These are phyloP conservation scores for Hygrophoropsis aurantiaca DNA, from an alignment of 768 basidiomycete species.

Conservation along the genomic window DNA sequence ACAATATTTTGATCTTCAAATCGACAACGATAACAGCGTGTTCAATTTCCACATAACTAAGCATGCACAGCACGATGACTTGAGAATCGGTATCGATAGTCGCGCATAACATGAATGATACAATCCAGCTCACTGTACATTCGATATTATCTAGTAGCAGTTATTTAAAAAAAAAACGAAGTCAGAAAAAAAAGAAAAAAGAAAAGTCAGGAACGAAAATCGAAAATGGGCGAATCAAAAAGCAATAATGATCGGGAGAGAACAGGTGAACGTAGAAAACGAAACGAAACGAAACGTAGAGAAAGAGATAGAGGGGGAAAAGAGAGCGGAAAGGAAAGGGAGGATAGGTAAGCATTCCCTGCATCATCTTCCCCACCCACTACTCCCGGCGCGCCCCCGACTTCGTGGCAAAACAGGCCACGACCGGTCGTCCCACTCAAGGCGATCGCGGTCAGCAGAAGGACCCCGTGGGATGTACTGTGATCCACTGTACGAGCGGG, in stretches of 20 bases:
- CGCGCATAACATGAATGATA: slow-evolving; percentile 1
- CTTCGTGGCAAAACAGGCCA: slow-evolving; percentile 26
- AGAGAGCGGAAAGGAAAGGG: slow-evolving; percentile 2
- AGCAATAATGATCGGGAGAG: slow-evolving; percentile 33
- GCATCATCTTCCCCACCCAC: slow-evolving; percentile 33
- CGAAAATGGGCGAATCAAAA: slow-evolving; percentile 15
- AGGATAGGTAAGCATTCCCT: not conserved
- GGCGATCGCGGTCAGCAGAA: slow-evolving; percentile 50
- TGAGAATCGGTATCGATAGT: not conserved
- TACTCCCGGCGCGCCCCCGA: slow-evolving; percentile 34
- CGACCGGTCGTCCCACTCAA: slow-evolving; percentile 43
- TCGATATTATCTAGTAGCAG: slow-evolving; percentile 4
- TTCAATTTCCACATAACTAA: too few relatives aligned
- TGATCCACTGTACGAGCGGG: slow-evolving; percentile 23
- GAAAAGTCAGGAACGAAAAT: not conserved
- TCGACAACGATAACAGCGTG: too few relatives aligned
- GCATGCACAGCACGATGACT: too few relatives aligned
- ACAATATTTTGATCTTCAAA: too few relatives aligned
- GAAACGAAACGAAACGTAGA: not conserved
- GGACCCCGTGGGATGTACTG: slow-evolving; percentile 49
- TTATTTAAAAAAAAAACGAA: slow-evolving; percentile 6
- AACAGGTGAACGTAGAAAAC: slow-evolving; percentile 4
- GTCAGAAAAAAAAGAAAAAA: slow-evolving; percentile 5
- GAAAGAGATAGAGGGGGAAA: slow-evolving; percentile 1
- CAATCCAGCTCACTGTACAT: slow-evolving; percentile 5